These are phyloP conservation scores for Kurtzmaniella quercitrusa DNA, from an alignment of 1,139 yeast species.

Conservation along the genomic window DNA sequence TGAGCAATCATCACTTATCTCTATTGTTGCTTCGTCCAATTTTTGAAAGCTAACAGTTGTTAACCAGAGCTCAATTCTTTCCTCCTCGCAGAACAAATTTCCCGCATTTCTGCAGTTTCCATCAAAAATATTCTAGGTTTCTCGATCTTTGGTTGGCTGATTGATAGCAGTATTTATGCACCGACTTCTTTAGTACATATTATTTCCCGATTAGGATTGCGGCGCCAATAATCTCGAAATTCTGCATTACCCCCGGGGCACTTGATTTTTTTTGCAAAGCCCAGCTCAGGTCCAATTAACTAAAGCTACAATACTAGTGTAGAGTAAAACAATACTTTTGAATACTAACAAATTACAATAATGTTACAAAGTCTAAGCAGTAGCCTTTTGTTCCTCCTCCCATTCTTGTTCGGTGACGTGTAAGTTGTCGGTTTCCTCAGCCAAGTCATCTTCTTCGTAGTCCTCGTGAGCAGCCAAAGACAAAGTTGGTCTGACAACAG, in stretches of 20 bases:
- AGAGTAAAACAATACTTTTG: conserved; percentile 1
- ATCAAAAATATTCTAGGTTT: neutral
- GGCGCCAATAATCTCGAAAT: neutral
- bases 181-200: neutral
- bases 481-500: conserved; percentile 76
- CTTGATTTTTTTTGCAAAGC: no score
- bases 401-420: conserved; percentile 52
- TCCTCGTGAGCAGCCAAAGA: conserved; percentile 71
- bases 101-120: neutral
- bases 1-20: no score
- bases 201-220: neutral
- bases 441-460: conserved; percentile 56
- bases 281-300: no score
- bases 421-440: conserved; percentile 50
- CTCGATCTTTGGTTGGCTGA: neutral
- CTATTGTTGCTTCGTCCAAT: neutral
- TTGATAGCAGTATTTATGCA: neutral
- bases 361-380: conserved; percentile 15
- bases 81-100: neutral
- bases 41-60: no score
- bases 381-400: conserved; percentile 28
- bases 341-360: neutral
- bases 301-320: no score
- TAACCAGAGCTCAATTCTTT: no score
- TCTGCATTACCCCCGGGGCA: neutral